These are phyloP conservation scores for Curvularia hawaiiensis DNA, from an alignment of 2,329 filamentous ascomycete species.

Conservation along the genomic window DNA sequence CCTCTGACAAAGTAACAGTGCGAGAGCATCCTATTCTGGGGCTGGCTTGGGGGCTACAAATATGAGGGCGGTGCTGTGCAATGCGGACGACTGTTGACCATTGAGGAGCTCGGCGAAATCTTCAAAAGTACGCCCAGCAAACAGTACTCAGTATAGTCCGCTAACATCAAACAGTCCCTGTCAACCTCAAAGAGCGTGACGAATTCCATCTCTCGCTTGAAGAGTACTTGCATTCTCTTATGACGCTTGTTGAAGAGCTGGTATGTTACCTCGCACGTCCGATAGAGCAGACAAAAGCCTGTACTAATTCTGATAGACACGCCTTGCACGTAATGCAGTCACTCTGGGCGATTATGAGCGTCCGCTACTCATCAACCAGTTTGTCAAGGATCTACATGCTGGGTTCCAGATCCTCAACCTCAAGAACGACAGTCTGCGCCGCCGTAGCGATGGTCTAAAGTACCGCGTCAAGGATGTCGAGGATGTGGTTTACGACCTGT, in stretches of 20 bases:
- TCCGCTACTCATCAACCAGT: slow-evolving; percentile 85
- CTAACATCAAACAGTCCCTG: slow-evolving; percentile 67
- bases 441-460: slow-evolving; percentile 91
- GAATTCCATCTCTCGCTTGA: slow-evolving; percentile 96
- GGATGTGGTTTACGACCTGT: slow-evolving; percentile 96
- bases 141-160: slow-evolving; percentile 2
- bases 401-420: slow-evolving; percentile 97
- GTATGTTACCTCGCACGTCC: slow-evolving; percentile 42
- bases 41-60: slow-evolving; percentile 80
- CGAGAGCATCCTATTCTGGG: slow-evolving; percentile 64
- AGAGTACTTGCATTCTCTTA: slow-evolving; percentile 90
- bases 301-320: slow-evolving; percentile 56
- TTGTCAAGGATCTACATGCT: slow-evolving; percentile 93
- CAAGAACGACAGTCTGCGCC: slow-evolving; percentile 91
- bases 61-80: slow-evolving; percentile 57
- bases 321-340: slow-evolving; percentile 92
- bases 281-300: too few relatives aligned
- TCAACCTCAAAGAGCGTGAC: slow-evolving; percentile 88
- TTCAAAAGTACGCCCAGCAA: slow-evolving; percentile 65
- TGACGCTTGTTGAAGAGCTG: slow-evolving; percentile 87
- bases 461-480: slow-evolving; percentile 98
- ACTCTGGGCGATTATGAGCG: slow-evolving; percentile 86
- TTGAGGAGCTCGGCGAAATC: slow-evolving; percentile 83
- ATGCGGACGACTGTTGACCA: slow-evolving; percentile 73
- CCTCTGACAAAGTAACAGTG: slow-evolving; percentile 48